phyloP scores from a whole-genome alignment of 805 yeast genomes.

The Schwanniomyces yamadae region DNA sequence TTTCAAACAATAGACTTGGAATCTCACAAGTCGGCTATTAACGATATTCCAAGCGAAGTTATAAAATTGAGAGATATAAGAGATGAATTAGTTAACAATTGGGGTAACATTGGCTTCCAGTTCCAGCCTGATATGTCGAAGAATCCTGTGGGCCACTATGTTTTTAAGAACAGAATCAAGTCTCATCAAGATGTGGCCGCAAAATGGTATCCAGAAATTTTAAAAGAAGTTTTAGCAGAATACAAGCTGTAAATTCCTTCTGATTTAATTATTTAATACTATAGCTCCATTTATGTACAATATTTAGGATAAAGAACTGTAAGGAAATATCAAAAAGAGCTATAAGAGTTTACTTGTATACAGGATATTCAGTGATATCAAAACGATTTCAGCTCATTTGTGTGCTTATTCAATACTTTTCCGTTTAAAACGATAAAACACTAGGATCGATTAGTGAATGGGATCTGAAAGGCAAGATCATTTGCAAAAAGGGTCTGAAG shows the following conservation, averaged over 20 bases:
- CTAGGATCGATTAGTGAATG: conserved; percentile 13
- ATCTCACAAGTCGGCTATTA: conserved; percentile 27
- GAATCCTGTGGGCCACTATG: conserved; percentile 47
- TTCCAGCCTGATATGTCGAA: conserved; percentile 33
- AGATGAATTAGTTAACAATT: conserved; percentile 31
- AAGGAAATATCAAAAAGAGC: too few relatives aligned
- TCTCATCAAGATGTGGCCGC: conserved; percentile 45
- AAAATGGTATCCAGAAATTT: conserved; percentile 42
- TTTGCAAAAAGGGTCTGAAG: conserved; percentile 50
- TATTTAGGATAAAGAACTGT: too few relatives aligned
- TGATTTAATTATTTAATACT: too few relatives aligned
- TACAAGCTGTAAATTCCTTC: too few relatives aligned
- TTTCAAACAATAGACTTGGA: conserved; percentile 48
- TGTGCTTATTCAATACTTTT: too few relatives aligned
- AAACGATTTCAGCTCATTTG: too few relatives aligned
- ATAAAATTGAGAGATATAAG: conserved; percentile 30
- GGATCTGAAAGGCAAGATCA: conserved; percentile 35
- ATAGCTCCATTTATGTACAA: too few relatives aligned
- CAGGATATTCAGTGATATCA: too few relatives aligned
- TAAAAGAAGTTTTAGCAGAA: conserved; percentile 32
- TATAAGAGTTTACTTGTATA: too few relatives aligned
- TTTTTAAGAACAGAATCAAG: conserved; percentile 45
- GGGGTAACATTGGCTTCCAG: conserved; percentile 43
- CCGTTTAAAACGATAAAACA: too few relatives aligned
- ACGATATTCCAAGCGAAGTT: conserved; percentile 27